Percentiles rank a stretch among this genome's conserved stretches.
phyloP scores from a whole-genome alignment of 208 protist genomes.

The Leishmania mexicana region DNA sequence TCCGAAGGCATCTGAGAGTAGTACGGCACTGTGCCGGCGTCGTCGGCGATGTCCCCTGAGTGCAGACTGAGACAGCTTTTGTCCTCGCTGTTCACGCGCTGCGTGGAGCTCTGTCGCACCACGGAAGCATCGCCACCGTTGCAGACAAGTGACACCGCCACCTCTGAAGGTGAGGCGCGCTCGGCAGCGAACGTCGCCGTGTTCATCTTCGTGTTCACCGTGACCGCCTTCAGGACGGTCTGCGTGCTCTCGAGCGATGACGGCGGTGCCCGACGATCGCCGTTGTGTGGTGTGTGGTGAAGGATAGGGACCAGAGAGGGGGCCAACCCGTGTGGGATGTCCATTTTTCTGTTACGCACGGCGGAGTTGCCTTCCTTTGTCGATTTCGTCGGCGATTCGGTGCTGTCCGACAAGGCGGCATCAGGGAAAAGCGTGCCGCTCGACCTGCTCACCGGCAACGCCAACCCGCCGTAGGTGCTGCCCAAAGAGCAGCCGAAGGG shows the following conservation, averaged over 20 bases:
- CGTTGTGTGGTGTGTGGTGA: conserved; percentile 5
- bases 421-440: conserved; percentile 21
- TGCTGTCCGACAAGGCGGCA: conserved; percentile 14
- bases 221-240: neutral
- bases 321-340: neutral
- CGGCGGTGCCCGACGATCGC: neutral
- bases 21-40: conserved; percentile 15
- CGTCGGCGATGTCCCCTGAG: conserved; percentile 8
- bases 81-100: conserved; percentile 9
- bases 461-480: conserved; percentile 4
- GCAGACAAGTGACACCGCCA: conserved; percentile 10
- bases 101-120: neutral
- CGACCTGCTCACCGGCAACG: conserved; percentile 5
- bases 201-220: neutral
- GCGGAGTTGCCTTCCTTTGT: neutral
- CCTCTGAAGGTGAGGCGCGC: conserved; percentile 16
- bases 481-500: conserved; percentile 13
- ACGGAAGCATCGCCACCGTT: neutral
- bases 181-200: neutral
- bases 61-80: neutral
- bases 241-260: conserved; percentile 8
- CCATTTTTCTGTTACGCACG: conserved; percentile 9
- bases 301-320: neutral
- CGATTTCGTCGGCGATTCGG: conserved; percentile 12
- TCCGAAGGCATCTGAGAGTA: neutral